These are phyloP conservation scores for Aureobasidium vineae DNA, from an alignment of 2,329 filamentous ascomycete genomes.

Conservation along the genomic window DNA sequence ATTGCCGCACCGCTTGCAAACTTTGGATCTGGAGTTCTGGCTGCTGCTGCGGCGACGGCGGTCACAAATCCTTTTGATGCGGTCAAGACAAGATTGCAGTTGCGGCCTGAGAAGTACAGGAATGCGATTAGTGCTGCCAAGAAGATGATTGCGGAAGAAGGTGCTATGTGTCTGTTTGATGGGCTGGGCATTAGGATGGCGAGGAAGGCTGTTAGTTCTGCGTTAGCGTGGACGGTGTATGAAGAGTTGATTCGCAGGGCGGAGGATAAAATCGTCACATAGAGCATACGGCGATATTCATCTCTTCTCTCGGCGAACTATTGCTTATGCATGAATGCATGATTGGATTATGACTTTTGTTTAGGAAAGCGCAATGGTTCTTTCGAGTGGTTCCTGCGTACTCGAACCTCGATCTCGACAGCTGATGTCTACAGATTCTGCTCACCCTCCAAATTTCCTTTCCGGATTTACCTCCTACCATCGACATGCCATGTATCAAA, in stretches of 20 bases:
- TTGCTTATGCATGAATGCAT: neutral
- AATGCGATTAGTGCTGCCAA: constrained; percentile 77
- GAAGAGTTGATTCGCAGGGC: constrained; percentile 84
- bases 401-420: neutral
- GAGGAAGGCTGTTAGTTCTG: constrained; percentile 87
- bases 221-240: constrained; percentile 96
- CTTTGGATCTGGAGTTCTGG: constrained; percentile 76
- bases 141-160: constrained; percentile 80
- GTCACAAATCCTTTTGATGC: constrained; percentile 97
- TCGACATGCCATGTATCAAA: neutral
- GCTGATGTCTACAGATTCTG: neutral
- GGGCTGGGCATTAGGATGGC: constrained; percentile 83
- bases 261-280: constrained; percentile 42
- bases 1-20: constrained; percentile 57
- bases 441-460: neutral
- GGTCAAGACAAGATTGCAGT: constrained; percentile 90
- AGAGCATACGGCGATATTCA: constrained; percentile 1
- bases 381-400: neutral
- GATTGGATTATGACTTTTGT: neutral
- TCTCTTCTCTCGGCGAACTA: neutral
- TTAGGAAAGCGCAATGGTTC: neutral
- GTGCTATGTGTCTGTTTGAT: constrained; percentile 75
- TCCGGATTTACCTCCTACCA: neutral
- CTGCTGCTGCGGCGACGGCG: constrained; percentile 77
- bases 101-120: constrained; percentile 77